Evolutionary conservation across 192 early-diverging fungal species (phyloP), one percentile per base, ranked within the genome.

Genomic region (Ramicandelaber brevisporus): DNA sequence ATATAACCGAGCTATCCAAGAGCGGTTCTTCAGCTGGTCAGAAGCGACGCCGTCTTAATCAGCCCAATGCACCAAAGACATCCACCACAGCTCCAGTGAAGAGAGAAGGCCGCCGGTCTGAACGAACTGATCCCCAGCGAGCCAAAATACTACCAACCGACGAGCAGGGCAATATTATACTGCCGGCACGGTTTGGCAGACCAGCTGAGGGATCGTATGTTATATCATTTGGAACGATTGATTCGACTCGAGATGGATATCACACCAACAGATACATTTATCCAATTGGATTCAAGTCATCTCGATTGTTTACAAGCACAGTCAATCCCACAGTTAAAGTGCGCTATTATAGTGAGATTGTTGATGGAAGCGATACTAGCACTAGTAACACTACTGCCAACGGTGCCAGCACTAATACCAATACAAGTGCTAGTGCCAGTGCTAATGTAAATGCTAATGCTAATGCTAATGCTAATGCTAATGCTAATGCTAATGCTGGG

Each of bases 191-290:
- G 3, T 46, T 73, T 19, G 66, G 66, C 16, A 56, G 46, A 30
- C 66, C 66, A 29, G 56, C 50, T 6, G 66, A 73, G 31, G 61
- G 61, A 36, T 57, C 69, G 9, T 55, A 50, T 5, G 55, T 73
- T 25, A 57, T 59, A 14, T 42, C 43, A 16, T 53, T 73, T 31
- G 70, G 70, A 43, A 48, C 23, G 25, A 50, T 73, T 12, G 52
- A 65, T 2, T 62, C 61, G 54, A 50, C 59, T 6, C 54, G 56
- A 7, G 59, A 69, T 33, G 48, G 56, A 12, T 73, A 65, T 42
- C 70, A 73, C 34, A 73, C 65, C 10, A 52, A 57, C 18, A 54
- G 71, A 15, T 74, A 74, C 38, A 71, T 74, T 11, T 74, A 64
- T 44, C 55, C 71, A 0, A 59, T 67, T 5, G 71, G 71, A 3